Evolutionary conservation across 345 rosid species (phyloP).

Genomic region (Raphanus raphanistrum): DNA sequence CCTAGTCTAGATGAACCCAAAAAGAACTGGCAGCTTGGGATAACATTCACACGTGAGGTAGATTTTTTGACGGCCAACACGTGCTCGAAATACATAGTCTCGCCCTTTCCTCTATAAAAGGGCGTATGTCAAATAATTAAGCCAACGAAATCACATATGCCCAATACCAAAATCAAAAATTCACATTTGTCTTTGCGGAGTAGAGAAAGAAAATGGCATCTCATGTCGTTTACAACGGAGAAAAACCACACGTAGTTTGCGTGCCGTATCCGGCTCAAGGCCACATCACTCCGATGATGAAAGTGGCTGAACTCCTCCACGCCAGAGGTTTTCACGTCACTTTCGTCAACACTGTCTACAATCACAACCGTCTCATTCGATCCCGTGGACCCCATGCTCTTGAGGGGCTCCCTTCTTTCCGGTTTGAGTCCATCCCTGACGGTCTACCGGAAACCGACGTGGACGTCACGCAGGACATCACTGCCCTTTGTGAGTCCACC

Average conservation of each 20-base stretch:
- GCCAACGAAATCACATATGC: slow-evolving; percentile 2
- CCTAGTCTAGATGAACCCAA: no score
- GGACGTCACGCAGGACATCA: slow-evolving; percentile 20
- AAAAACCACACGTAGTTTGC: slow-evolving; percentile 34
- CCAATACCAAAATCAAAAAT: background rate
- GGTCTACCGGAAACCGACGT: slow-evolving; percentile 26
- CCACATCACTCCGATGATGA: slow-evolving; percentile 35
- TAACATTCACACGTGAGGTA: slow-evolving; percentile 3
- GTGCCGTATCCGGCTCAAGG: slow-evolving; percentile 37
- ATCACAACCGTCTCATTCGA: slow-evolving; percentile 30
- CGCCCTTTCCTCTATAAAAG: background rate
- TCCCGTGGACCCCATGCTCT: slow-evolving; percentile 21
- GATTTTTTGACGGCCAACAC: background rate
- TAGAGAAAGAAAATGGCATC: slow-evolving; percentile 28
- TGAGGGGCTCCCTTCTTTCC: slow-evolving; percentile 14
- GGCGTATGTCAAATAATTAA: background rate
- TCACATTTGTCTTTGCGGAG: background rate
- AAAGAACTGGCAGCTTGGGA: background rate
- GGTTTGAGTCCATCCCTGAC: slow-evolving; percentile 30
- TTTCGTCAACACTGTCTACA: slow-evolving; percentile 32
- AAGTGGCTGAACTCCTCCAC: slow-evolving; percentile 37
- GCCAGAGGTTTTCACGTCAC: slow-evolving; percentile 31
- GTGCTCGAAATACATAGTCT: background rate
- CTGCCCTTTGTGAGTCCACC: slow-evolving; percentile 17
- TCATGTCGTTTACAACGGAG: background rate